Conservation (phyloP, 768 basidiomycete genomes). For the Mycena indigotica region DNA sequence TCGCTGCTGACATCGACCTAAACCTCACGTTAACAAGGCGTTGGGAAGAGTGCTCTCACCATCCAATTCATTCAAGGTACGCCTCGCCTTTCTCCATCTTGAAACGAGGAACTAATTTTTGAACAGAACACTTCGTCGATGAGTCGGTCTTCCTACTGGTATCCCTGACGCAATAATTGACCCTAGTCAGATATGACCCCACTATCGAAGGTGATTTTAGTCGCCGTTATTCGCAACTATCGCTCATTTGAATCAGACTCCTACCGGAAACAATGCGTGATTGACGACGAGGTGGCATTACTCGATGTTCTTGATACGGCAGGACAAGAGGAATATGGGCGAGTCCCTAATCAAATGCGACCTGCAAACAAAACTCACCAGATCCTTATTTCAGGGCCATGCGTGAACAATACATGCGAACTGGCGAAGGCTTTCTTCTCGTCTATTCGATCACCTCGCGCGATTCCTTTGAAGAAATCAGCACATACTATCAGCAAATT, state of each 20-base stretch:
- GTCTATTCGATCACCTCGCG: slow-evolving; percentile 98
- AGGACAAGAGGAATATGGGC: slow-evolving; percentile 95
- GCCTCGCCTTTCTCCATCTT: not conserved
- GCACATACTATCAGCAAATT: slow-evolving; percentile 94
- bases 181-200: slow-evolving; percentile 80
- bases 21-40: not conserved
- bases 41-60: slow-evolving; percentile 88
- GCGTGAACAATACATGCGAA: slow-evolving; percentile 99
- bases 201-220: slow-evolving; percentile 88
- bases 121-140: not conserved
- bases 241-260: slow-evolving; percentile 77
- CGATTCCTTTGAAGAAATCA: slow-evolving; percentile 96
- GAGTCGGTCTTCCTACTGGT: not conserved
- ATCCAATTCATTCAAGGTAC: slow-evolving; percentile 81
- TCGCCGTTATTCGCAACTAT: too few relatives aligned
- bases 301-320: slow-evolving; percentile 97
- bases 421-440: slow-evolving; percentile 96
- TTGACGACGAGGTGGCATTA: slow-evolving; percentile 98
- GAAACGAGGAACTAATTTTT: not conserved
- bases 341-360: not conserved
- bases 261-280: slow-evolving; percentile 95
- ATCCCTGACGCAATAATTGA: slow-evolving; percentile 65
- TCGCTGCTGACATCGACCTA: not conserved
- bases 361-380: not conserved
- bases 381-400: slow-evolving; percentile 59